Evolutionary conservation across 2,329 filamentous ascomycete species (phyloP).

Genomic region (Eutypella sp.): DNA sequence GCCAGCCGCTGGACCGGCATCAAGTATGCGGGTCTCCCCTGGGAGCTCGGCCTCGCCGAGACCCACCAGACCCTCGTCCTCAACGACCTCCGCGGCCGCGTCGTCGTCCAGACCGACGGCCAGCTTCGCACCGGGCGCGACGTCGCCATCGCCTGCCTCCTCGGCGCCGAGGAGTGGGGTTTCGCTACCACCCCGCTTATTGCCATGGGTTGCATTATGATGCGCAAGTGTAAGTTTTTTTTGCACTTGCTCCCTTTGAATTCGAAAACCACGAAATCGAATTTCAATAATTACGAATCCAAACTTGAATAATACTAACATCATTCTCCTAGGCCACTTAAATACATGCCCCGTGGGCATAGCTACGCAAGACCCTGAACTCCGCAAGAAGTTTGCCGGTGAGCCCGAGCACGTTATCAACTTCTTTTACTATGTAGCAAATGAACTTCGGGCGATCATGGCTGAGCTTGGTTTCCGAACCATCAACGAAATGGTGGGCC

Average conservation of each 20-base stretch:
- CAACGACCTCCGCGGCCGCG: slow-evolving; percentile 91
- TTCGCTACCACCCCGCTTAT: slow-evolving; percentile 94
- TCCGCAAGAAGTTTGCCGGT: slow-evolving; percentile 88
- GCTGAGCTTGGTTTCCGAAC: slow-evolving; percentile 90
- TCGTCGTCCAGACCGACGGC: slow-evolving; percentile 93
- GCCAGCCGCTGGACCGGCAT: slow-evolving; percentile 97
- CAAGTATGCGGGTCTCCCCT: slow-evolving; percentile 95
- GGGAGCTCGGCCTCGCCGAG: slow-evolving; percentile 94
- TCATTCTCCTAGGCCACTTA: too few species aligned
- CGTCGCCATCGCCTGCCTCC: slow-evolving; percentile 87
- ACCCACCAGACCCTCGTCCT: slow-evolving; percentile 94
- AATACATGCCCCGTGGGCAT: slow-evolving; percentile 91
- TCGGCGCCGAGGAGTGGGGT: slow-evolving; percentile 97
- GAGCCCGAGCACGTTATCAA: slow-evolving; percentile 97
- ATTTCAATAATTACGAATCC: too few species aligned
- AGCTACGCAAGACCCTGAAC: slow-evolving; percentile 89
- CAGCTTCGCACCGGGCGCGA: slow-evolving; percentile 90
- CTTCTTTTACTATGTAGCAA: slow-evolving; percentile 97
- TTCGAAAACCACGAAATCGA: too few species aligned
- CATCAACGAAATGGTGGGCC: slow-evolving; percentile 96
- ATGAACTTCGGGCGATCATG: slow-evolving; percentile 96
- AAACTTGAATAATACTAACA: too few species aligned
- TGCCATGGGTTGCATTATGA: slow-evolving; percentile 95
- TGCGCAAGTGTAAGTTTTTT: slow-evolving; percentile 65
- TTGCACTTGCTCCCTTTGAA: not conserved